These are phyloP conservation scores for Psilocybe sp. DNA, from an alignment of 768 basidiomycete genomes.

Conservation along the genomic window DNA sequence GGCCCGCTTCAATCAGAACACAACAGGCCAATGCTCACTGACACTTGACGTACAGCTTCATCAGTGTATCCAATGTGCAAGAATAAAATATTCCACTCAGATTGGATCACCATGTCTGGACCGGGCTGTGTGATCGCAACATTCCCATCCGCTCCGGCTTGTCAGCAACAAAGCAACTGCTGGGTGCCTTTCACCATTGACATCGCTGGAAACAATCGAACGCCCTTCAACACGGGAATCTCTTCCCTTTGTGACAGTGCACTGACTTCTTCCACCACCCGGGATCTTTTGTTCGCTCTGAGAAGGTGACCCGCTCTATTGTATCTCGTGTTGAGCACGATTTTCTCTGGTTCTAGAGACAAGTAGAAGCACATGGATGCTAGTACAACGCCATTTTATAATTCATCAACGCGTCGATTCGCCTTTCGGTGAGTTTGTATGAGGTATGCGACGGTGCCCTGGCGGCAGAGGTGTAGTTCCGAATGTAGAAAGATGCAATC, in stretches of 20 bases:
- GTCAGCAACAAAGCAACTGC: conserved; percentile 3
- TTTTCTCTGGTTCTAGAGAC: conserved; percentile 8
- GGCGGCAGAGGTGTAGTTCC: conserved; percentile 9
- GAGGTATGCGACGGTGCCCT: too few relatives aligned
- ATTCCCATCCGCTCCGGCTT: not conserved
- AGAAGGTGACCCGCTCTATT: conserved; percentile 14
- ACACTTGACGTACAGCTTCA: too few relatives aligned
- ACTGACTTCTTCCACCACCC: conserved; percentile 12
- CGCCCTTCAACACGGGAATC: conserved; percentile 12
- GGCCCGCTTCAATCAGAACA: too few relatives aligned
- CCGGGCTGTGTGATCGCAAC: too few relatives aligned
- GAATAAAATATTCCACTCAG: too few relatives aligned
- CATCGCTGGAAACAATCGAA: conserved; percentile 16
- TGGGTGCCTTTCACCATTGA: conserved; percentile 16
- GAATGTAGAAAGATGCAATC: conserved; percentile 37
- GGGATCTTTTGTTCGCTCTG: conserved; percentile 16
- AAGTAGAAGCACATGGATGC: conserved; percentile 10
- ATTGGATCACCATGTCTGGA: too few relatives aligned
- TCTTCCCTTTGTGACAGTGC: conserved; percentile 15
- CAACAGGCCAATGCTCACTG: too few relatives aligned
- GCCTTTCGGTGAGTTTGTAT: not conserved
- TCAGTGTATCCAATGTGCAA: too few relatives aligned
- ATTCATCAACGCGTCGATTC: conserved; percentile 5
- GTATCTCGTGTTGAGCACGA: conserved; percentile 6
- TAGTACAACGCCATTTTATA: conserved; percentile 15